phyloP scores from a whole-genome alignment of 371 early-diverging fungal genomes.

The Mucor plumbeus region DNA sequence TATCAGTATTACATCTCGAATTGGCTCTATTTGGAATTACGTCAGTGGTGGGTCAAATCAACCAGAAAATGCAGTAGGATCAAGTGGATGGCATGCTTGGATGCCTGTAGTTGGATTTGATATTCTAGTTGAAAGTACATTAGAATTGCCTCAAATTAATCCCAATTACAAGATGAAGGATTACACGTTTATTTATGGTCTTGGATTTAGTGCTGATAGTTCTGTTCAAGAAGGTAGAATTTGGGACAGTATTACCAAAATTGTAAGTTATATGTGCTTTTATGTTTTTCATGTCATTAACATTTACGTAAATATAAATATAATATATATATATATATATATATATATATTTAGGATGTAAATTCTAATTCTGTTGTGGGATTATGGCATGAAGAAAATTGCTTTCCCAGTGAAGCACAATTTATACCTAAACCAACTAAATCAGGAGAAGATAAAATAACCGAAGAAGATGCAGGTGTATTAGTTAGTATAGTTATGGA shows the following conservation, averaged over 20 bases:
- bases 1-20: constrained; percentile 29
- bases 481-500: constrained; percentile 77
- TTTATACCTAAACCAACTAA: constrained; percentile 63
- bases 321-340: no score
- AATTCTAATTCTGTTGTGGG: constrained; percentile 36
- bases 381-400: constrained; percentile 61
- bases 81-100: constrained; percentile 44
- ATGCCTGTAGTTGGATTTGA: constrained; percentile 41
- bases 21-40: constrained; percentile 35
- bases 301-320: no score
- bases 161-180: constrained; percentile 56
- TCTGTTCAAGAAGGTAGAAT: constrained; percentile 50
- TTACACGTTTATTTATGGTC: constrained; percentile 74
- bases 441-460: constrained; percentile 27
- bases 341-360: constrained; percentile 33
- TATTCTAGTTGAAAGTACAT: constrained; percentile 20
- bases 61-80: constrained; percentile 24
- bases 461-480: constrained; percentile 77
- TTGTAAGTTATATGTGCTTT: constrained; percentile 41
- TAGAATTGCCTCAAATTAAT: constrained; percentile 76
- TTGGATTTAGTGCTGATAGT: constrained; percentile 52
- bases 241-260: constrained; percentile 75
- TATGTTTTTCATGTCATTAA: neutral
- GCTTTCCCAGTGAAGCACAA: constrained; percentile 78
- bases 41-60: constrained; percentile 20